These are phyloP conservation scores for Datura wrightii DNA, from an alignment of 257 asterid genomes.

Conservation along the genomic window DNA sequence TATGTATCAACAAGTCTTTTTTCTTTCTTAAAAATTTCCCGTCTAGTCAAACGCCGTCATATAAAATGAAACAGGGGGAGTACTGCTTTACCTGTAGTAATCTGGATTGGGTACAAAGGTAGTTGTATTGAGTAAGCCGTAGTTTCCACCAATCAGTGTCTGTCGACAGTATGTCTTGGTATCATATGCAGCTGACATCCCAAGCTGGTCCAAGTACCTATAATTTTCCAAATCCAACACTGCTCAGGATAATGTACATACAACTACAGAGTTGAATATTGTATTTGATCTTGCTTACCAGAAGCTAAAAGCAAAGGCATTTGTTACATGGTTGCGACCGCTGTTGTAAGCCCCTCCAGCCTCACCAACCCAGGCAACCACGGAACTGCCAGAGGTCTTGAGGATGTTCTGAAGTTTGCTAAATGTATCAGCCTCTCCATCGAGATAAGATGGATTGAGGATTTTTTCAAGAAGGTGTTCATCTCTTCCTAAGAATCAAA, in stretches of 20 bases:
- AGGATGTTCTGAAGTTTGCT: slow-evolving; percentile 45
- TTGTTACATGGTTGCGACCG: slow-evolving; percentile 72
- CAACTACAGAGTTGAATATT: slow-evolving; percentile 8
- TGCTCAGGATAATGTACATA: not conserved
- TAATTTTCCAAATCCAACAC: not conserved
- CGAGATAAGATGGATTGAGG: slow-evolving; percentile 68
- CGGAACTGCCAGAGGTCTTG: slow-evolving; percentile 51
- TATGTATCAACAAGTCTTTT: not conserved
- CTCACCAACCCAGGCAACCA: slow-evolving; percentile 81
- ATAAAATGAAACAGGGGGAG: not conserved
- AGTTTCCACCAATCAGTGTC: slow-evolving; percentile 82
- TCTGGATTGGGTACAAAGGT: slow-evolving; percentile 83
- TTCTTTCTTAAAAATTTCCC: not conserved
- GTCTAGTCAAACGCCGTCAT: not conserved
- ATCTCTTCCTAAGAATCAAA: slow-evolving; percentile 56
- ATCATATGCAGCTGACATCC: slow-evolving; percentile 62
- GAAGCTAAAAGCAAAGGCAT: slow-evolving; percentile 73
- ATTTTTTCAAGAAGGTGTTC: slow-evolving; percentile 65
- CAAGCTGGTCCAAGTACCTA: slow-evolving; percentile 91
- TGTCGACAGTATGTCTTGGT: slow-evolving; percentile 85
- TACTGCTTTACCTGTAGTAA: slow-evolving; percentile 69
- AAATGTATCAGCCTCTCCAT: slow-evolving; percentile 52
- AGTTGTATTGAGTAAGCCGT: slow-evolving; percentile 78
- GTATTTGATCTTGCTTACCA: slow-evolving; percentile 52
- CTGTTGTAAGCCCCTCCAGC: slow-evolving; percentile 83